Evolutionary conservation across 345 rosid species (phyloP), one percentile per base, ranked within the genome.

Genomic region (Pugionium cornutum): DNA sequence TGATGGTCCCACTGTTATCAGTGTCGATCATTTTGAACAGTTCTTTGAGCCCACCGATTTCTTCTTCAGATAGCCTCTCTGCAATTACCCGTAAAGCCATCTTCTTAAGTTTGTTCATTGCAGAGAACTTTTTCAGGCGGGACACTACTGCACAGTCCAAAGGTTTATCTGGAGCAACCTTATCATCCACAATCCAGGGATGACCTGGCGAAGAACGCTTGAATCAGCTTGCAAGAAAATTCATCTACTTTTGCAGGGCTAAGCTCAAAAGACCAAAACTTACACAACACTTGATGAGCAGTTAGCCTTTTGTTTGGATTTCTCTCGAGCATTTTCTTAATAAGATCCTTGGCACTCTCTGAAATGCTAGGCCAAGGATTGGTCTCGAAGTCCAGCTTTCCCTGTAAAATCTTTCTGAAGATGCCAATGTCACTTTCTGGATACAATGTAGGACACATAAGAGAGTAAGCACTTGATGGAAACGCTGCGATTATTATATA

Each of bases 21-120:
- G 88, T 78, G 74, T 87, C 95, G 66, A 82, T 85, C 95, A 88
- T 88, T 46, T 80, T 88, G 79, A 88, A 88, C 67, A 88, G 74
- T 76, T 88, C 91, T 75, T 78, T 88, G 43, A 88, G 76, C 36
- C 95, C 95, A 7, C 87, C 84, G 30, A 88, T 88, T 69, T 88
- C 95, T 81, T 88, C 95, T 72, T 78, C 86, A 4, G 86, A 85
- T 31, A 88, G 86, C 77, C 86, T 85, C 82, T 88, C 91, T 44
- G 88, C 91, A 55, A 88, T 88, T 43, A 85, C 91, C 7, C 89
- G 78, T 53, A 85, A 78, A 58, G 95, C 91, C 95, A 88, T 85
- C 81, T 88, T 87, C 79, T 87, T 87, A 52, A 87, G 88, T 62
- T 85, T 87, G 81, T 87, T 87, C 95, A 85, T 88, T 32, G 89